These are phyloP conservation scores for Calamus simplicifolius DNA, from an alignment of 176 grass and related monocot species.

Conservation along the genomic window DNA sequence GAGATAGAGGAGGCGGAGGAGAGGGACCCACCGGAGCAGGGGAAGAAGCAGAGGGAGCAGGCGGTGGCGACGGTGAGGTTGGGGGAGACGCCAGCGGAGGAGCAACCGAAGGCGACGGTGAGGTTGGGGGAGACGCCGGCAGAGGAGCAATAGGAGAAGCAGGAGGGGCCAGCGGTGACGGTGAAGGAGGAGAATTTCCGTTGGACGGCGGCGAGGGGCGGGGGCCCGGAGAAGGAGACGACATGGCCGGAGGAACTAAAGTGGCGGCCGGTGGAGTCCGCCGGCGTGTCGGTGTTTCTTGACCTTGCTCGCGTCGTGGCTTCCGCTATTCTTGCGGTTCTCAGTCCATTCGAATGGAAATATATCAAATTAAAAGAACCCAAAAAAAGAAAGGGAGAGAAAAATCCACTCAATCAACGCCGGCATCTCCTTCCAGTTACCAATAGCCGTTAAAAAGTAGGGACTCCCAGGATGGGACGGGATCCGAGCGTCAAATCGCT, in stretches of 20 bases:
- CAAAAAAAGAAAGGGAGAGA: too few relatives aligned
- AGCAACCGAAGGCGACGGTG: slow-evolving; percentile 7
- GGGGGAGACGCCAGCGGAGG: not conserved
- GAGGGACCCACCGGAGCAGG: not conserved
- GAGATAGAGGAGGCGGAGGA: not conserved
- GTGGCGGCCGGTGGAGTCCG: not conserved
- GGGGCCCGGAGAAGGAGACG: not conserved
- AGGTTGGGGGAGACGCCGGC: not conserved
- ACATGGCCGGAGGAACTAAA: not conserved
- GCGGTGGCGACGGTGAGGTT: not conserved
- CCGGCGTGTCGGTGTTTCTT: not conserved
- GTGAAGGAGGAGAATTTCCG: not conserved
- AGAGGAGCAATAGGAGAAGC: not conserved
- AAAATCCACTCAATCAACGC: too few relatives aligned
- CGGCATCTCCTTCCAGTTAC: too few relatives aligned
- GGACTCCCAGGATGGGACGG: too few relatives aligned
- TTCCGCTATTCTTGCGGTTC: too few relatives aligned
- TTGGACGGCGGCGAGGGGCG: not conserved
- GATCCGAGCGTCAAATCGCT: too few relatives aligned
- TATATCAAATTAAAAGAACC: too few relatives aligned
- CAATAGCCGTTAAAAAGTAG: too few relatives aligned
- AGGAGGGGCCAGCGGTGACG: not conserved
- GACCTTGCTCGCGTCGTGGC: too few relatives aligned
- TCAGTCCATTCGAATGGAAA: too few relatives aligned
- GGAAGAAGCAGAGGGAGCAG: slow-evolving; percentile 4